Evolutionary conservation across 2,329 filamentous ascomycete species (phyloP), one percentile per base, ranked within the genome.

Genomic region (Mycosphaerella arachidis): DNA sequence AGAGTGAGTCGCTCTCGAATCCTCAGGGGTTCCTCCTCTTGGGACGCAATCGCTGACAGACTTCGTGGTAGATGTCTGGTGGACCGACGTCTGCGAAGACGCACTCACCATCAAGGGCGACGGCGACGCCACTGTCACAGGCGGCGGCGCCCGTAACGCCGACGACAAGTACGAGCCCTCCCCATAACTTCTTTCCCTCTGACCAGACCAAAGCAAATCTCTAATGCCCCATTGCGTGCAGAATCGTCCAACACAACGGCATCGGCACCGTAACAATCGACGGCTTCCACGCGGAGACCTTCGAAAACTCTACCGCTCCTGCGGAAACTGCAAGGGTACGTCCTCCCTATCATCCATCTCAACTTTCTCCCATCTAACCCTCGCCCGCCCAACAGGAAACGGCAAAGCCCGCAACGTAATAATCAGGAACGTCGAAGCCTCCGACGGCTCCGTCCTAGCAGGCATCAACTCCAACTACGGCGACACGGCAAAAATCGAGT

Each of bases 401-500:
- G 53, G 53, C 30, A 55, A 53, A 20, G 40, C 58, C 6, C 53
- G 58, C 37, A 53, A 45, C 7, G 54, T 60, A n/a, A 53, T 60
- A 27, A 57, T 60, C 30, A 33, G 48, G 35, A 60, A 60, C 48
- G 46, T 52, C 48, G 31, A 52, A 16, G n/a, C 48, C 9, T 52
- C 48, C 27, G 33, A 16, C 27, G 48, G 48, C 18, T 31, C 29
- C 10, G 48, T 52, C 4, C 48, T 52, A 5, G 48, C 48, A 13
- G 79, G 79, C 52, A 81, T 82, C 71, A 82, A 82, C 74, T 74
- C 74, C 59, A 83, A 82, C 76, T 82, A 78, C 63, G 79, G 78
- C 37, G 78, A 81, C 64, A 79, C 75, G 1, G 76, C 76, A 53
- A 74, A 69, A 16, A 52, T 52, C 48, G 31, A 33, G 31, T 52